Percentiles rank a stretch among this genome's conserved stretches.
These are phyloP conservation scores for Aquanectria penicillioides DNA, from an alignment of 2,329 filamentous ascomycete species.

Conservation along the genomic window DNA sequence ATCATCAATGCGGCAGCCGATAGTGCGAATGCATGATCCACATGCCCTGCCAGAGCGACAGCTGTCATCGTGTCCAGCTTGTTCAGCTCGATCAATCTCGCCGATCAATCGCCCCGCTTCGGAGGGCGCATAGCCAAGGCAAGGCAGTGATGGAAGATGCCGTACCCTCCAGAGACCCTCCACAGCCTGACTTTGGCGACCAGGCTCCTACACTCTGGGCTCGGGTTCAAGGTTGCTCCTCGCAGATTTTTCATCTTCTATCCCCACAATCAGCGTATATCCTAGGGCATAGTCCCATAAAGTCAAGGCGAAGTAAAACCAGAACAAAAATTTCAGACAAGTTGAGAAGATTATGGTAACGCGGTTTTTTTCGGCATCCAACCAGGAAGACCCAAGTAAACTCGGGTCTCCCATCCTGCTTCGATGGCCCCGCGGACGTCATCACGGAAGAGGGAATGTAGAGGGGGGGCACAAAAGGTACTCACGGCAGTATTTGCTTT, in stretches of 20 bases:
- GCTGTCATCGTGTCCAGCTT: constrained; percentile 12
- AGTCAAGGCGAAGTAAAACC: neutral
- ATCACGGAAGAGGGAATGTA: constrained; percentile 49
- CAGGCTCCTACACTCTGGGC: neutral
- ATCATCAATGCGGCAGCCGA: constrained; percentile 10
- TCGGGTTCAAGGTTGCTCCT: neutral
- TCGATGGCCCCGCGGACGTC: constrained; percentile 66
- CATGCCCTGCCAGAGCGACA: constrained; percentile 1
- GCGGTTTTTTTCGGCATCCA: constrained; percentile 71
- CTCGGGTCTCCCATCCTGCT: constrained; percentile 36
- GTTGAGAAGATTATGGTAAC: constrained; percentile 72
- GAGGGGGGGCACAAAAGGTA: constrained; percentile 2
- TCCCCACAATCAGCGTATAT: constrained; percentile 9
- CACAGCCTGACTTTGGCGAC: too few relatives aligned
- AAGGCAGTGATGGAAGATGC: too few relatives aligned
- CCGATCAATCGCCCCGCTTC: constrained; percentile 6
- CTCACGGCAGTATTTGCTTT: constrained; percentile 25
- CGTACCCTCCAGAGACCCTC: too few relatives aligned
- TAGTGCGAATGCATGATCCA: constrained; percentile 17
- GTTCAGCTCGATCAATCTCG: constrained; percentile 13
- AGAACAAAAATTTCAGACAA: constrained; percentile 59
- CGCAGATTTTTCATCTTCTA: neutral
- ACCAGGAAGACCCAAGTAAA: constrained; percentile 40
- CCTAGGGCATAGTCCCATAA: neutral
- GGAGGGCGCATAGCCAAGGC: too few relatives aligned